Evolutionary conservation across 163 green algal genomes (phyloP).

Genomic region (Chlamydomonas reinhardtii): DNA sequence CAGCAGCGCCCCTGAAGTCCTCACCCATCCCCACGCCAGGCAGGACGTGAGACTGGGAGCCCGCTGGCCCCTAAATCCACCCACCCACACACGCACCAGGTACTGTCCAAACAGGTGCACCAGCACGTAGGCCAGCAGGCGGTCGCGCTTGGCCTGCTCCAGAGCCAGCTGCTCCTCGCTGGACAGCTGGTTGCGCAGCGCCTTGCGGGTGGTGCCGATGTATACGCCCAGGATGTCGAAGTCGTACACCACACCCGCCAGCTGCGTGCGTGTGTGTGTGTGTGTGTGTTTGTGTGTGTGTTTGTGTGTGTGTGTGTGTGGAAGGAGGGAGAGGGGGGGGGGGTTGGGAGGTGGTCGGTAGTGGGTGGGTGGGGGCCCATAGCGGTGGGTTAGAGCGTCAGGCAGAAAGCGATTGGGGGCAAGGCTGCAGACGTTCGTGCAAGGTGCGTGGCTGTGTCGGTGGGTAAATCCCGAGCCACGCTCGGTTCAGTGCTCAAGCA

Average conservation of each 20-base stretch:
- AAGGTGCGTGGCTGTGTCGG: too few relatives aligned
- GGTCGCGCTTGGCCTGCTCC: constrained; percentile 57
- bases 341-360: not conserved
- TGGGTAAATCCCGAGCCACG: too few relatives aligned
- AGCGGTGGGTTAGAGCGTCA: not conserved
- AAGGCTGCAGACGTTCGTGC: too few relatives aligned
- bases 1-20: too few relatives aligned
- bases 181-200: constrained; percentile 31
- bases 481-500: too few relatives aligned
- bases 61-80: too few relatives aligned
- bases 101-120: constrained; percentile 37
- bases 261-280: not conserved
- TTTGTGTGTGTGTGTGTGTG: not conserved
- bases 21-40: too few relatives aligned
- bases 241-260: constrained; percentile 57
- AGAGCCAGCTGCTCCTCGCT: constrained; percentile 52
- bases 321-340: not conserved
- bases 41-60: too few relatives aligned
- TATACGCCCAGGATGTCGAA: constrained; percentile 59
- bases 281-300: too few relatives aligned
- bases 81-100: not conserved
- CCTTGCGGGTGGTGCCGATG: constrained; percentile 52
- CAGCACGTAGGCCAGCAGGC: constrained; percentile 61
- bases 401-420: not conserved
- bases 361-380: too few relatives aligned